Evolutionary conservation across 192 early-diverging fungal species (phyloP), one percentile per base, ranked within the genome.

Genomic region (Pilaira anomala): DNA sequence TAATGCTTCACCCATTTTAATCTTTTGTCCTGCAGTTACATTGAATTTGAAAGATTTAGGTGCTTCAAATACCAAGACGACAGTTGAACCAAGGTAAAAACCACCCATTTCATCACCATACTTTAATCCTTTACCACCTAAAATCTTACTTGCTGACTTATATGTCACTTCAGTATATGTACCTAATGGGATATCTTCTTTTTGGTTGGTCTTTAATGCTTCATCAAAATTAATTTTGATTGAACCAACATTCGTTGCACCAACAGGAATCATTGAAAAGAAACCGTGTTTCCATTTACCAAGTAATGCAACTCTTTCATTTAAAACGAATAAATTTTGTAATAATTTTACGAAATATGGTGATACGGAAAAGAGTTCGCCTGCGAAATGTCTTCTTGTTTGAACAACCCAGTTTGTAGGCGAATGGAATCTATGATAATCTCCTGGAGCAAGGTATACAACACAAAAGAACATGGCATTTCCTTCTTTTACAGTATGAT

Each of bases 391-490:
- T 30, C 96, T 78, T 18, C 93, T 74, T 3, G 79, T 76, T 68
- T 93, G 83, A 13, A 96, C 93, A 16, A 89, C 84, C 97, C 96
- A 98, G 74, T 95, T 90, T 6, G 90, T 84, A 28, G 97, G 97
- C 22, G 96, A 95, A 62, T 99, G 97, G 87, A 96, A 99, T 14
- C 94, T 87, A 74, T 99, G 97, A 76, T 99, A 99, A 73, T 99
- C 97, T 0, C 96, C 97, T 6, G 97, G 97, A 0, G 96, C 92
- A 62, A 99, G 75, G 67, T 99, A 99, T 25, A 99, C 89, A 9
- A 98, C 95, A 65, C 83, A 86, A 71, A 90, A 99, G 61, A 86
- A 95, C 28, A 98, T 81, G 11, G 78, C 71, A 68, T 96, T 90
- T 62, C 89, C 88, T 22, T 79, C 76, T 33, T 77, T 76, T 22